Base-by-base conservation (phyloP, 2,329 filamentous ascomycete species). In the Sporothrix curviconia region DNA sequence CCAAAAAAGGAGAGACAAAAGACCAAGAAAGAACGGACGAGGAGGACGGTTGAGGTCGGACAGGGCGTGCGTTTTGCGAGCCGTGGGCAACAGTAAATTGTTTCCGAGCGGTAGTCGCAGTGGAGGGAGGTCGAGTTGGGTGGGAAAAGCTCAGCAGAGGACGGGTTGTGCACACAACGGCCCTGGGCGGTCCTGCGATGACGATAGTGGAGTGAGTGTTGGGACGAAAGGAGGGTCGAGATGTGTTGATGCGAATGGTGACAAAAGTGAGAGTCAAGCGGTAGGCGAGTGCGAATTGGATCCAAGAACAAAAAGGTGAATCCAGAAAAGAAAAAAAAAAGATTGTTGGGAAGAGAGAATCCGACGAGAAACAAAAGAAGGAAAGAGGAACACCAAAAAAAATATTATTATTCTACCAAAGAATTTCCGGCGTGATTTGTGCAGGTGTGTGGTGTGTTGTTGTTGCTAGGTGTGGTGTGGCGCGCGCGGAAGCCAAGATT, bases 391-490 rank as follows among this genome's bases (percentile, higher is more conserved):
- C 53, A 36, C 53, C 37, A 39, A 56, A 32, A 44, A 43, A 56
- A 59, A 50, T 51, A 59, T 28, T 30, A 59, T 54, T 53, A 57
- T 52, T 32, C 22, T 17, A 55, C 40, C 39, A 59, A 46, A 37
- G 49, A 56, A 52, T 57, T 56, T 56, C 59, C 54, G 56, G 59
- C 52, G 59, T 58, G 59, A 46, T 44, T 55, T 43, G 54, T 43
- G 25, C 24, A 11, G 39, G 46, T 40, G 47, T 56, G 57, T 57
- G 55, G 42, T 56, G 44, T 46, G 52, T 55, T 32, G 28, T 5
- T 32, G 28, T 32, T n/a, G 28, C 19, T 54, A 25, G 51, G 42
- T 39, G 58, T 57, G 58, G 53, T 53, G 58, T 57, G 58, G 54
- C 43, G 58, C 58, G 49, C 39, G 28, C 37, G 25, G 37, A 54